These are phyloP conservation scores for Phyllosticta citriasiana DNA, from an alignment of 2,329 filamentous ascomycete species.

Conservation along the genomic window DNA sequence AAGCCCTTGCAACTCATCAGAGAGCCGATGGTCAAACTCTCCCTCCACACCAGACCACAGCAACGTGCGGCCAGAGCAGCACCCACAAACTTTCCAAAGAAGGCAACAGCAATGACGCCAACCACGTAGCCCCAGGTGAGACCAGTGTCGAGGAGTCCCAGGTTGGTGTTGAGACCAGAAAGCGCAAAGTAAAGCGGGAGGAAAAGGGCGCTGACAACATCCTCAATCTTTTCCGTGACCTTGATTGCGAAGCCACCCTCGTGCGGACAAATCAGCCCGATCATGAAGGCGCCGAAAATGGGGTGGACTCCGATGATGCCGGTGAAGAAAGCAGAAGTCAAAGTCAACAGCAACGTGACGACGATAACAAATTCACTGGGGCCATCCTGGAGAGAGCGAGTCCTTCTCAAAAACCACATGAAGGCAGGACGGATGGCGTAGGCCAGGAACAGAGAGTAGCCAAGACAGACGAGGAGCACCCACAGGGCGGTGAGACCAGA, in stretches of 20 bases:
- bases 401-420: conserved; percentile 61
- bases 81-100: conserved; percentile 74
- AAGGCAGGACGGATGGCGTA: conserved; percentile 66
- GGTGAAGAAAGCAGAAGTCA: conserved; percentile 78
- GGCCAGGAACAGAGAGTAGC: conserved; percentile 65
- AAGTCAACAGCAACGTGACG: conserved; percentile 67
- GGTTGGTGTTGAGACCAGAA: conserved; percentile 78
- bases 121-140: conserved; percentile 86
- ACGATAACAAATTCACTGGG: conserved; percentile 78
- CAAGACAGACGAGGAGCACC: conserved; percentile 66
- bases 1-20: conserved; percentile 96
- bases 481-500: conserved; percentile 75
- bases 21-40: conserved; percentile 77
- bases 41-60: conserved; percentile 77
- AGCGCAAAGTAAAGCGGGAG: conserved; percentile 88
- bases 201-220: conserved; percentile 74
- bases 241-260: conserved; percentile 86
- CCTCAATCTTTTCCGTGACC: conserved; percentile 87
- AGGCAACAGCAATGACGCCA: conserved; percentile 71
- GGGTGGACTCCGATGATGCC: conserved; percentile 85
- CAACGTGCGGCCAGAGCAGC: conserved; percentile 67
- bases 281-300: conserved; percentile 87
- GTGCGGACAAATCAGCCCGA: conserved; percentile 82
- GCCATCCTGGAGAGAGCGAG: conserved; percentile 73
- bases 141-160: conserved; percentile 72